Conservation (phyloP, 2,329 filamentous ascomycete genomes). For the Calonectria montana region DNA sequence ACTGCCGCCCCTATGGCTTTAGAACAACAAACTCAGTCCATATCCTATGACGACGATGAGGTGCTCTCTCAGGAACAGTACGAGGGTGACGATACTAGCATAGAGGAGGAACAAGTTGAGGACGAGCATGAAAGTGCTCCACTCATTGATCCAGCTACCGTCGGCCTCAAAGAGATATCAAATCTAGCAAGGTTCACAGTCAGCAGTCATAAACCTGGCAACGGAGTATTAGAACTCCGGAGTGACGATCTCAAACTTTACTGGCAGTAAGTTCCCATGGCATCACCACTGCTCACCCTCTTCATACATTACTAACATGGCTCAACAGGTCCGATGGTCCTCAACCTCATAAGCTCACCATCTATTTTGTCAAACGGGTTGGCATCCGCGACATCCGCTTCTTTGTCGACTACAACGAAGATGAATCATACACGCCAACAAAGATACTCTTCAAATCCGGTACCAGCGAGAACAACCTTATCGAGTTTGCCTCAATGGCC, state of each 20-base stretch:
- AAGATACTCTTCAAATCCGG: constrained; percentile 91
- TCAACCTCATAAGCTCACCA: constrained; percentile 83
- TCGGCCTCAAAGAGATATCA: constrained; percentile 82
- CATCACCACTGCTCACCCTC: not conserved
- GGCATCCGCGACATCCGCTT: constrained; percentile 83
- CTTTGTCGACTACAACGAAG: constrained; percentile 89
- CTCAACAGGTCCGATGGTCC: constrained; percentile 78
- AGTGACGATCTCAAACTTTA: constrained; percentile 78
- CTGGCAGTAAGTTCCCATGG: constrained; percentile 74
- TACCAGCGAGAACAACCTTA: constrained; percentile 90
- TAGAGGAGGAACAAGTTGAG: constrained; percentile 52
- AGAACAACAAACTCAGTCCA: constrained; percentile 45
- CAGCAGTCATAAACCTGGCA: constrained; percentile 83
- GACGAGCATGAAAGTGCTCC: constrained; percentile 50
- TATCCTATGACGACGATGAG: constrained; percentile 44
- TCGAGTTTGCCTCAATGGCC: constrained; percentile 85
- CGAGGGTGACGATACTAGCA: constrained; percentile 46
- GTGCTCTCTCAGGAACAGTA: constrained; percentile 46
- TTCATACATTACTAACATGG: not conserved
- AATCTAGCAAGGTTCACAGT: constrained; percentile 87
- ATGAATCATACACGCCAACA: constrained; percentile 97
- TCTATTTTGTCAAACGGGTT: constrained; percentile 87
- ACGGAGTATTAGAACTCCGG: constrained; percentile 80
- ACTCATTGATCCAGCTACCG: constrained; percentile 65
- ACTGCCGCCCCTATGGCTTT: constrained; percentile 20